A percentile compares a stretch with the other conserved stretches of the same genome.
Evolutionary conservation across 352 stramenopile genomes (phyloP).

Genomic region (Blastocystis sp.): DNA sequence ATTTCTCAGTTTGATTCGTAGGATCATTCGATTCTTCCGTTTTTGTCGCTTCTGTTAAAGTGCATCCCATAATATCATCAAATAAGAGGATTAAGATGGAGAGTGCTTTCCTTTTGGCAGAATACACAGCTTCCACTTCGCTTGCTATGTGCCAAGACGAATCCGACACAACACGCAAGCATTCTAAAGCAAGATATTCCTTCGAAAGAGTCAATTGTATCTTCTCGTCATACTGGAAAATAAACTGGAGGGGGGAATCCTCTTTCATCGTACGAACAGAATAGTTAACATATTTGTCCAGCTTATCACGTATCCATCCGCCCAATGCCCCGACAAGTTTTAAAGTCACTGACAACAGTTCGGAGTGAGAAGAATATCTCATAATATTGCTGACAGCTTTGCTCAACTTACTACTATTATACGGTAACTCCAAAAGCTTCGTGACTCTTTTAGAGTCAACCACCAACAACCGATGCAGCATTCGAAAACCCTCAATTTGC

Average conservation of each 20-base stretch:
- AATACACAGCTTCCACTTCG: not conserved
- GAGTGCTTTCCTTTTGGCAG: not conserved
- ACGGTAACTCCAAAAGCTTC: not conserved
- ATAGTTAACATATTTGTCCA: not conserved
- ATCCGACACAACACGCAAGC: not conserved
- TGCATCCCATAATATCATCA: not conserved
- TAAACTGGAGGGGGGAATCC: not conserved
- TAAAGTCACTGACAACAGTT: not conserved
- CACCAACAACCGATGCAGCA: not conserved
- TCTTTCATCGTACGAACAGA: not conserved
- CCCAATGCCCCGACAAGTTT: not conserved
- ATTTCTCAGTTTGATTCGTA: too few species aligned
- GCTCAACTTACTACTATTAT: not conserved
- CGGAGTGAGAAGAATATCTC: not conserved
- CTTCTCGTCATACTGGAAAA: not conserved
- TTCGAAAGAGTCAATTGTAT: not conserved
- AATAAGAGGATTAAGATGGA: not conserved
- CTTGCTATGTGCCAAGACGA: not conserved
- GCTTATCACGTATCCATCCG: not conserved
- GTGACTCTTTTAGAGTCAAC: not conserved
- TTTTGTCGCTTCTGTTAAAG: too few species aligned
- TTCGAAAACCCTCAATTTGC: not conserved
- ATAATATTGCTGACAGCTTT: not conserved
- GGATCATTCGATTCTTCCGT: too few species aligned
- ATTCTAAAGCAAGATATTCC: not conserved